Evolutionary conservation across 306 rosid species (phyloP), one percentile per base, ranked within the genome.

Genomic region (Quercus bicolor): DNA sequence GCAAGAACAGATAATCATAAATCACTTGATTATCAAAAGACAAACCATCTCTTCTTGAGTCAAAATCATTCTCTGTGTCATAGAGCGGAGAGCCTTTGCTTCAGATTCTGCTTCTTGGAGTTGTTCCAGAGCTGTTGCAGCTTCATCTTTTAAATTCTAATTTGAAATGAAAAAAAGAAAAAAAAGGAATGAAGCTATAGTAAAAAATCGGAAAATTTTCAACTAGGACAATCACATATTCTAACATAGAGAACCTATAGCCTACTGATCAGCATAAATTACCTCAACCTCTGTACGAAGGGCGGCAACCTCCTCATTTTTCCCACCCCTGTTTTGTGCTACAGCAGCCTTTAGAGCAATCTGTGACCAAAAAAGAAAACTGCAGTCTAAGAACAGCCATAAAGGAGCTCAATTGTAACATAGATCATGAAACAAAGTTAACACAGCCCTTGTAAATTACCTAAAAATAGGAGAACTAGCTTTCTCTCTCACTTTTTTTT

Each of bases 11-110:
- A 26, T 62, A 59, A 52, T 24, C 55, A 33, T 53, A 56, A 52
- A 70, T 57, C 80, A 80, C 15, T 57, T 75, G 51, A 78, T 24
- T 56, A 68, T 52, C 61, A 79, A 80, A 72, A 83, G 31, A 86
- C 97, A 52, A 77, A 96, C 99, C 99, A 96, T 96, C 88, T 96
- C 99, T 86, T 96, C 97, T 85, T 96, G 97, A 56, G 99, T 96
- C 90, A 96, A 83, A 85, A 96, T 87, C 99, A 93, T 96, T 85
- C 99, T 89, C 76, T 93, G 94, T 26, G 99, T 93, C 99, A 89
- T 91, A 69, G 92, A 80, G 52, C 92, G 96, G 79, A 96, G 98
- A 82, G 91, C 88, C 86, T 83, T 90, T 40, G 94, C 97, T 84
- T 96, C 99, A 73, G 90, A 89, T 85, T 96, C 99, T 68, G 94